phyloP scores from a whole-genome alignment of 768 basidiomycete species.

The Coprinopsis strossmayeri region DNA sequence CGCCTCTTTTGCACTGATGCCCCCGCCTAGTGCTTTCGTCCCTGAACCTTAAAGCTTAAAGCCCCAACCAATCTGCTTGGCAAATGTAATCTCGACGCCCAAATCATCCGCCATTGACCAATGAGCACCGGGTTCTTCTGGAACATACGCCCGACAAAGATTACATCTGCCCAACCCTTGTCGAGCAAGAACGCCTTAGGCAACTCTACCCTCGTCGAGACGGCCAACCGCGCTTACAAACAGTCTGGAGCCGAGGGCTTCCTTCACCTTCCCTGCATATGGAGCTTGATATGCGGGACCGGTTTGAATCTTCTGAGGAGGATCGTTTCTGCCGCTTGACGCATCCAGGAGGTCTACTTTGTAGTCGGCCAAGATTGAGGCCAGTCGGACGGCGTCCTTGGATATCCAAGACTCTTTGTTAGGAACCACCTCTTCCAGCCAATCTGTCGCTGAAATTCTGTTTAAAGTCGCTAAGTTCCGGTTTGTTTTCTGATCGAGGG shows the following conservation, averaged over 20 bases:
- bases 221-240: conserved; percentile 47
- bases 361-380: conserved; percentile 47
- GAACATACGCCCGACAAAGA: conserved; percentile 49
- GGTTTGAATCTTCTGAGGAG: conserved; percentile 27
- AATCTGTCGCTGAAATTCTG: conserved; percentile 68
- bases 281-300: conserved; percentile 47
- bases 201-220: conserved; percentile 44
- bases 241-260: conserved; percentile 27
- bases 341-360: conserved; percentile 76
- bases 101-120: conserved; percentile 38
- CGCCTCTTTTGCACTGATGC: neutral
- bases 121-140: conserved; percentile 48
- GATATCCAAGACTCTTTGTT: conserved; percentile 60
- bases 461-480: too few species aligned
- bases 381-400: conserved; percentile 60
- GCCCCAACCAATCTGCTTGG: conserved; percentile 20
- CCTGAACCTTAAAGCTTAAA: conserved; percentile 14
- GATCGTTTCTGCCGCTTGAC: conserved; percentile 54
- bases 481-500: too few species aligned
- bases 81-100: conserved; percentile 11
- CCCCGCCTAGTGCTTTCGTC: conserved; percentile 9
- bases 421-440: conserved; percentile 53
- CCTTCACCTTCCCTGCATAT: conserved; percentile 45
- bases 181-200: conserved; percentile 55
- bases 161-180: conserved; percentile 51